Percentiles rank a stretch among this genome's conserved stretches.
Evolutionary conservation across 805 yeast genomes (phyloP).

Genomic region (Kodamaea neixiangensis): DNA sequence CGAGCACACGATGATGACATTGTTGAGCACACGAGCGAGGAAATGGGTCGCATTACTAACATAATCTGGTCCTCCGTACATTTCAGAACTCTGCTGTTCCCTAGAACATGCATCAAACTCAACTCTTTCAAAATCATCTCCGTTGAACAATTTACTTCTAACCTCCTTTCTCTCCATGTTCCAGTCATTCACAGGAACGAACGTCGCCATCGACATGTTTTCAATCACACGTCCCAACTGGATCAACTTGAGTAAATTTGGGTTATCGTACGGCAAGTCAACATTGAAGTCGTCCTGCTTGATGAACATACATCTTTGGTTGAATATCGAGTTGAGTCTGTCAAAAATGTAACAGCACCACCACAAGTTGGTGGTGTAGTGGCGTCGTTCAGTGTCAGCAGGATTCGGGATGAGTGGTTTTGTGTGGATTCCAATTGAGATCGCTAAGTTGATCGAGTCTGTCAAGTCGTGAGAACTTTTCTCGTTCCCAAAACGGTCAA

Average conservation of each 20-base stretch:
- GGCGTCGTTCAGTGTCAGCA: slow-evolving; percentile 10
- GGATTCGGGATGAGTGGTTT: slow-evolving; percentile 16
- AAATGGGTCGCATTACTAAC: slow-evolving; percentile 24
- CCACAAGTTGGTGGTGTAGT: slow-evolving; percentile 30
- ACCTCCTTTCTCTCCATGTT: slow-evolving; percentile 14
- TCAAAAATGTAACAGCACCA: slow-evolving; percentile 37
- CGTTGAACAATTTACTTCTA: slow-evolving; percentile 23
- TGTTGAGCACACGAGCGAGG: slow-evolving; percentile 29
- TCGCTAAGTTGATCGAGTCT: slow-evolving; percentile 28
- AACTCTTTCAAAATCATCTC: slow-evolving; percentile 26
- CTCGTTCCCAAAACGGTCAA: slow-evolving; percentile 30
- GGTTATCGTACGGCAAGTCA: slow-evolving; percentile 30
- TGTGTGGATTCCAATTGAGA: slow-evolving; percentile 29
- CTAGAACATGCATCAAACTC: slow-evolving; percentile 29
- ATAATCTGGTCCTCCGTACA: slow-evolving; percentile 15
- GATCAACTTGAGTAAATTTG: slow-evolving; percentile 26
- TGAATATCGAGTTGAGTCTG: slow-evolving; percentile 31
- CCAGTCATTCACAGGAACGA: slow-evolving; percentile 24
- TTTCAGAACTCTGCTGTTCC: slow-evolving; percentile 15
- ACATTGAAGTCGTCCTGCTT: slow-evolving; percentile 34
- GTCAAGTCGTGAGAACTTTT: slow-evolving; percentile 32
- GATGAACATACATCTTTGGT: slow-evolving; percentile 29
- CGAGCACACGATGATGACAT: slow-evolving; percentile 24
- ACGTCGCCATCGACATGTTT: slow-evolving; percentile 24
- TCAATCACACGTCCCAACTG: slow-evolving; percentile 30